A percentile compares a stretch with the other conserved stretches of the same genome.
phyloP scores from a whole-genome alignment of 108 stramenopile species.

The Cyclotella baltica region DNA sequence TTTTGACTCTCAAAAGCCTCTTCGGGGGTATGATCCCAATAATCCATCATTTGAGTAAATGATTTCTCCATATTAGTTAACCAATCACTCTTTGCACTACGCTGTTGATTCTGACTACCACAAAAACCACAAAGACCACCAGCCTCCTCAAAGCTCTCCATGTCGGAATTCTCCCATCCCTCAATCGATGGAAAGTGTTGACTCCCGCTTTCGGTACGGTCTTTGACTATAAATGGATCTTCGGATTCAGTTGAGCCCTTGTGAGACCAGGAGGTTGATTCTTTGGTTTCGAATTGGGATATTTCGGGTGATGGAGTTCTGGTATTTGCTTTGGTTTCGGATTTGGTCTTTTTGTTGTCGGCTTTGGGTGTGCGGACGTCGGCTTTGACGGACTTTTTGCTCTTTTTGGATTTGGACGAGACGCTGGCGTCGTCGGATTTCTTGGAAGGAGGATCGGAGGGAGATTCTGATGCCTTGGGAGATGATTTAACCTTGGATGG shows the following conservation, averaged over 20 bases:
- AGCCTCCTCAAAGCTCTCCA: not conserved
- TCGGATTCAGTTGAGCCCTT: no score
- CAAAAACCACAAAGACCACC: slow-evolving; percentile 7
- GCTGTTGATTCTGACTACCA: not conserved
- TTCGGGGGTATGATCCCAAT: slow-evolving; percentile 15
- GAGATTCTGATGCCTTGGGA: not conserved
- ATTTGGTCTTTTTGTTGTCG: not conserved
- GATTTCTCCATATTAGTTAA: slow-evolving; percentile 4
- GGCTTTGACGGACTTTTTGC: not conserved
- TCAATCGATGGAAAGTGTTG: not conserved
- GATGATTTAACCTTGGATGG: not conserved
- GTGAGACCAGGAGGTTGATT: no score
- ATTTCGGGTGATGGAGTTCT: no score
- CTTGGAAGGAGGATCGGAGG: no score
- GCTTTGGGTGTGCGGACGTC: not conserved
- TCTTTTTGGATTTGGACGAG: slow-evolving; percentile 3
- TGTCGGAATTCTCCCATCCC: not conserved
- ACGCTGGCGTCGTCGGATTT: not conserved
- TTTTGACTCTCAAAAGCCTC: not conserved
- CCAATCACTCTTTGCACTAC: not conserved
- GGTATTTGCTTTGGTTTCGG: no score
- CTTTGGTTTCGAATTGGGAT: no score
- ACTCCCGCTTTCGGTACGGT: no score
- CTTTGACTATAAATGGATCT: no score
- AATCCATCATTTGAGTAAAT: slow-evolving; percentile 11